Conservation (phyloP, 2,329 filamentous ascomycete species). For the Fusarium sacchari region DNA sequence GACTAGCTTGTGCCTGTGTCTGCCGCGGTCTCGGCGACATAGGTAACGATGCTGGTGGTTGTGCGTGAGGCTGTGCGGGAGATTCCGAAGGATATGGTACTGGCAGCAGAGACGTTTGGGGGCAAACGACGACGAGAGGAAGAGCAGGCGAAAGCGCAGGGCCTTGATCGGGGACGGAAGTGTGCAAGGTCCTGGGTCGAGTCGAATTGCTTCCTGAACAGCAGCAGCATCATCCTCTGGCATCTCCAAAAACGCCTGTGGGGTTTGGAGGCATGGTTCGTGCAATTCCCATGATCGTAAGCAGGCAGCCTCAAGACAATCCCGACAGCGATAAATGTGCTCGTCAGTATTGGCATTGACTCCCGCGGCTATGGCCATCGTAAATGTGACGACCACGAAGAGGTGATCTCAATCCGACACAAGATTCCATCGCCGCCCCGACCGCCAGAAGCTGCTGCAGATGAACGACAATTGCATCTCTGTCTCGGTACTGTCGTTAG, state of each 20-base stretch:
- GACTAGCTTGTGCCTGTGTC: fast-evolving
- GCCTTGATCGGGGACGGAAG: neutral
- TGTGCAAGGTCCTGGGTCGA: fast-evolving
- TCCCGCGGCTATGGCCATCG: neutral
- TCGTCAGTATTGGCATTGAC: fast-evolving
- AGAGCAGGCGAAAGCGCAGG: fast-evolving
- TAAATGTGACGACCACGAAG: fast-evolving
- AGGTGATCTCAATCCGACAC: neutral
- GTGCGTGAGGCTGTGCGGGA: neutral
- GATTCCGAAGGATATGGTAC: neutral
- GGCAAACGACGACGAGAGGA: fast-evolving
- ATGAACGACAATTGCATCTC: fast-evolving
- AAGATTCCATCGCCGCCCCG: fast-evolving
- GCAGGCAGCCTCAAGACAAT: too few species aligned
- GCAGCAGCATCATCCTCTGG: neutral
- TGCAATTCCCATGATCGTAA: neutral
- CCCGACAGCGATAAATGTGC: fast-evolving
- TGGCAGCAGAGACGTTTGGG: neutral
- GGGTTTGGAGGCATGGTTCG: fast-evolving
- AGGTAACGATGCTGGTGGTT: fast-evolving
- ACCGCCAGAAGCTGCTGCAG: neutral
- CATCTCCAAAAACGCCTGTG: fast-evolving
- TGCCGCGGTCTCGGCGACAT: fast-evolving
- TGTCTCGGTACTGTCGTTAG: neutral
- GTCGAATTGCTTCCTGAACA: neutral